Evolutionary conservation across 768 basidiomycete species (phyloP).

Genomic region (Hysterangium stoloniferum): DNA sequence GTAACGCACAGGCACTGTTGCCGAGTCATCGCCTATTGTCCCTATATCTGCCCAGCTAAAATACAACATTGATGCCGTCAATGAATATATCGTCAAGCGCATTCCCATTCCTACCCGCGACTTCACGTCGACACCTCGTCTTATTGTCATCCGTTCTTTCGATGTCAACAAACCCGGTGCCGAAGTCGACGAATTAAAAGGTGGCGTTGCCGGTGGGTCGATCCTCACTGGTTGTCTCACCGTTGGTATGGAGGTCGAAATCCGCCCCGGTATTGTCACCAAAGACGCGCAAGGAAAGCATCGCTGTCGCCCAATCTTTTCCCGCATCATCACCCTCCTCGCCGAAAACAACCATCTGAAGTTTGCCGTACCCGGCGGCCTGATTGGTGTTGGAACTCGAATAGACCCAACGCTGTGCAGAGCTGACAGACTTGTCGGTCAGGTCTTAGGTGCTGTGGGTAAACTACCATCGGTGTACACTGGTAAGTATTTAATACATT

Average conservation of each 20-base stretch:
- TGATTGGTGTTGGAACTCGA: slow-evolving; percentile 97
- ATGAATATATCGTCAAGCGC: slow-evolving; percentile 95
- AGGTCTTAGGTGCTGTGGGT: slow-evolving; percentile 91
- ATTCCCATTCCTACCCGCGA: slow-evolving; percentile 93
- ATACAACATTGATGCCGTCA: slow-evolving; percentile 99
- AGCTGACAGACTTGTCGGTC: slow-evolving; percentile 94
- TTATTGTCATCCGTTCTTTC: slow-evolving; percentile 98
- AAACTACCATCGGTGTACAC: slow-evolving; percentile 92
- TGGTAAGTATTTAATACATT: slow-evolving; percentile 34
- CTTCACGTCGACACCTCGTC: slow-evolving; percentile 83
- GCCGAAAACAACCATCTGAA: slow-evolving; percentile 92
- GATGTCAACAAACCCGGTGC: slow-evolving; percentile 99
- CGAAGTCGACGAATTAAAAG: slow-evolving; percentile 94
- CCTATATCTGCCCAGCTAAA: slow-evolving; percentile 98
- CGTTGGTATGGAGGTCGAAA: slow-evolving; percentile 92
- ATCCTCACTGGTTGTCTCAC: slow-evolving; percentile 88
- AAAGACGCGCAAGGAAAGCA: slow-evolving; percentile 88
- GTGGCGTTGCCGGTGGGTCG: slow-evolving; percentile 95
- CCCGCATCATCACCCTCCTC: slow-evolving; percentile 80
- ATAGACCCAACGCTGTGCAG: slow-evolving; percentile 96
- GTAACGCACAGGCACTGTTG: slow-evolving; percentile 70
- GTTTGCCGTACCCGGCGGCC: slow-evolving; percentile 94
- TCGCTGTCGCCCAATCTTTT: slow-evolving; percentile 90
- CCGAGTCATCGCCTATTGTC: slow-evolving; percentile 94
- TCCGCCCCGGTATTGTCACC: slow-evolving; percentile 93